phyloP scores from a whole-genome alignment of 1,284 basidiomycete species.

The Vanrija pseudolonga region DNA sequence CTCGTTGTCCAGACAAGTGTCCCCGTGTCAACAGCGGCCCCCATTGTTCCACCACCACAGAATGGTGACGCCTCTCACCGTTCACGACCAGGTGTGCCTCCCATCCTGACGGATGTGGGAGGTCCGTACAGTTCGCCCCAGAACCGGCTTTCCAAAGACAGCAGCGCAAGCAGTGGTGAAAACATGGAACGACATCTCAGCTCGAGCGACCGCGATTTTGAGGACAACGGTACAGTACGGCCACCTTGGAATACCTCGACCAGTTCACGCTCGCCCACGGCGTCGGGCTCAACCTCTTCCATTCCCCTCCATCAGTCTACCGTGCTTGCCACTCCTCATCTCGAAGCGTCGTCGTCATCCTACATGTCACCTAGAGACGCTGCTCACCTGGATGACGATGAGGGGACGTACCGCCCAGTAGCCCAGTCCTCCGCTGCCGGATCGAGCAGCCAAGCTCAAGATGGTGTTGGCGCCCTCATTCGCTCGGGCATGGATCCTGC shows the following conservation, averaged over 20 bases:
- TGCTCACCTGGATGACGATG: not conserved
- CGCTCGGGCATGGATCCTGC: not conserved
- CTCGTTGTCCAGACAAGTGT: slow-evolving; percentile 55
- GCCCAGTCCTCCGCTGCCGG: slow-evolving; percentile 11
- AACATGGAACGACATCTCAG: slow-evolving; percentile 18
- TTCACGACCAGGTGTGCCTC: slow-evolving; percentile 22
- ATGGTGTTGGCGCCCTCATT: not conserved
- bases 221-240: not conserved
- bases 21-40: slow-evolving; percentile 31
- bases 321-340: too few species aligned
- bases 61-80: slow-evolving; percentile 8
- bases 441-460: slow-evolving; percentile 12
- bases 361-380: too few species aligned
- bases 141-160: slow-evolving; percentile 28
- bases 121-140: slow-evolving; percentile 10
- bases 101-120: slow-evolving; percentile 23
- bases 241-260: not conserved
- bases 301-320: too few species aligned
- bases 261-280: not conserved
- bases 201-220: slow-evolving; percentile 1
- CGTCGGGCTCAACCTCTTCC: not conserved
- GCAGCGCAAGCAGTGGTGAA: slow-evolving; percentile 42
- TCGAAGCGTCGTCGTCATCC: too few species aligned
- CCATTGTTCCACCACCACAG: slow-evolving; percentile 34
- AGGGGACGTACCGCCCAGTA: slow-evolving; percentile 2